These are phyloP conservation scores for Gamarada debralockiae DNA, from an alignment of 495 filamentous ascomycete species.

Conservation along the genomic window DNA sequence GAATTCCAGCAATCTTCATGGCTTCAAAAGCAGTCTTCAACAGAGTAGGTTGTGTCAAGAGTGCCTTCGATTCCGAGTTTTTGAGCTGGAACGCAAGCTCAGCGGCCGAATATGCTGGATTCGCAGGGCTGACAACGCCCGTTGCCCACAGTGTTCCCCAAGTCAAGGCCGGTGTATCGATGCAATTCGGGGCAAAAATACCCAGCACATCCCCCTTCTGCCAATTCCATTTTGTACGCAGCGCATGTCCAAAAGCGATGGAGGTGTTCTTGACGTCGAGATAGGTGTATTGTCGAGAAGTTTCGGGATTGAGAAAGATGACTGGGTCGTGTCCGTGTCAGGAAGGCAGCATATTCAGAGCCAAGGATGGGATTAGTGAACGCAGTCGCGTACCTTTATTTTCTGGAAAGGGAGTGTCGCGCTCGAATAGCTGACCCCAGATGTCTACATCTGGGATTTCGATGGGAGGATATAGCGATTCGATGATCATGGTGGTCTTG, in stretches of 20 bases:
- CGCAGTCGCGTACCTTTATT: conserved; percentile 19
- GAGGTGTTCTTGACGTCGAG: conserved; percentile 59
- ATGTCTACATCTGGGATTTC: conserved; percentile 64
- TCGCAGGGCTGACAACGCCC: conserved; percentile 72
- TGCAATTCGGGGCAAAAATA: conserved; percentile 65
- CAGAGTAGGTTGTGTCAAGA: conserved; percentile 59
- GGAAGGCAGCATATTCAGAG: conserved; percentile 8
- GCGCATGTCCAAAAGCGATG: conserved; percentile 70
- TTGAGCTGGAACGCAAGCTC: conserved; percentile 76
- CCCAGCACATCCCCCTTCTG: conserved; percentile 72
- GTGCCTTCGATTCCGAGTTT: conserved; percentile 61
- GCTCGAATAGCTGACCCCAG: conserved; percentile 73
- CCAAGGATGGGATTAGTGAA: background rate
- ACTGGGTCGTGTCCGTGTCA: conserved; percentile 38
- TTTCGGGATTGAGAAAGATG: conserved; percentile 73
- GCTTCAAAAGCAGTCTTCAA: conserved; percentile 61
- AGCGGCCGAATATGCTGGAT: conserved; percentile 73
- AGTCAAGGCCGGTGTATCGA: conserved; percentile 63
- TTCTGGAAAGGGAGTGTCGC: conserved; percentile 58
- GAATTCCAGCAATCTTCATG: conserved; percentile 60
- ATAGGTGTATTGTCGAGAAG: conserved; percentile 67
- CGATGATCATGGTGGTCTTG: background rate
- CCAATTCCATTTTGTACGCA: conserved; percentile 73
- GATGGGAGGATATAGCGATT: conserved; percentile 41
- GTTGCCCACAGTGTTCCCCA: conserved; percentile 81